Evolutionary conservation across 163 green algal species (phyloP).

Genomic region (Chlamydomonas reinhardtii): DNA sequence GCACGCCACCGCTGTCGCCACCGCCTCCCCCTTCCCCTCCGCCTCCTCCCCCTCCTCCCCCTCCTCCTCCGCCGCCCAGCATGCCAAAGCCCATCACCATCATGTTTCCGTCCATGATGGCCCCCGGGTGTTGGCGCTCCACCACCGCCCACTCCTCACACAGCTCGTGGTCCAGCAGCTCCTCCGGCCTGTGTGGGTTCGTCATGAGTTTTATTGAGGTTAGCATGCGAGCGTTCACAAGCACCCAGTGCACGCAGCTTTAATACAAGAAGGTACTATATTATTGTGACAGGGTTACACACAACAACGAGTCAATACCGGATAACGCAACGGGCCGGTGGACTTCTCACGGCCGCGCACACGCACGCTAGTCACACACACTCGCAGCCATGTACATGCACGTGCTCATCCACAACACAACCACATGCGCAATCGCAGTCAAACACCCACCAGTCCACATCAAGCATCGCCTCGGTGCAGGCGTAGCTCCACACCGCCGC

Average conservation of each 20-base stretch:
- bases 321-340: too few species aligned
- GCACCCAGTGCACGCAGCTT: too few species aligned
- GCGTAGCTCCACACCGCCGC: not conserved
- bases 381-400: not conserved
- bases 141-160: slow-evolving; percentile 16
- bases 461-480: not conserved
- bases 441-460: not conserved
- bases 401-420: not conserved
- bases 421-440: too few species aligned
- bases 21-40: not conserved
- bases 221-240: too few species aligned
- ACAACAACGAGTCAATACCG: too few species aligned
- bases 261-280: too few species aligned
- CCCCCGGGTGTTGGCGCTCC: not conserved
- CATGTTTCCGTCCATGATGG: not conserved
- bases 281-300: too few species aligned
- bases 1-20: not conserved
- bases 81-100: not conserved
- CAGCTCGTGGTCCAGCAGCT: slow-evolving; percentile 1
- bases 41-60: not conserved
- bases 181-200: not conserved
- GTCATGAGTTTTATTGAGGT: too few species aligned
- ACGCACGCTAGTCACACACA: too few species aligned
- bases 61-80: not conserved
- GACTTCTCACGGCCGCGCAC: too few species aligned